Conservation (phyloP, 2,329 filamentous ascomycete species). For the Trichoderma simmonsii region DNA sequence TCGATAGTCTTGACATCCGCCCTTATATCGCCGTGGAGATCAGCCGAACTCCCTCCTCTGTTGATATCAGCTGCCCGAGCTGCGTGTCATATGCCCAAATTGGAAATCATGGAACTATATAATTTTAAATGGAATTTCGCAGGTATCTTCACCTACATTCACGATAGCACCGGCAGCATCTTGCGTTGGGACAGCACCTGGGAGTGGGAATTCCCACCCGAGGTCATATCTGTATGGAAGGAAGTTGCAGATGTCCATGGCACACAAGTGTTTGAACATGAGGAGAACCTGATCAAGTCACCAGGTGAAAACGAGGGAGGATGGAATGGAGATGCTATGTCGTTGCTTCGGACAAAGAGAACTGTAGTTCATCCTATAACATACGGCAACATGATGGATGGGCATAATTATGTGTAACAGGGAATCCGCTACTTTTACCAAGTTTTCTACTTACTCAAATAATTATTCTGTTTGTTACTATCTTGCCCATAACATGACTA, state of each 20-base stretch:
- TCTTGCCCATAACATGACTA: not conserved
- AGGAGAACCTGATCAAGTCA: not conserved
- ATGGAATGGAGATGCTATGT: not conserved
- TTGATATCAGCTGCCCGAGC: not conserved
- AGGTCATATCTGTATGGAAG: not conserved
- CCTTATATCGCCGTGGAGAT: not conserved
- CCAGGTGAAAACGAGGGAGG: no score
- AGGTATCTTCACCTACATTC: not conserved
- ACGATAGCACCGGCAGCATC: not conserved
- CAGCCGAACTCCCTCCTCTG: not conserved
- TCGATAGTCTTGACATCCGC: not conserved
- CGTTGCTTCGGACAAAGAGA: not conserved
- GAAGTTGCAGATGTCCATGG: not conserved
- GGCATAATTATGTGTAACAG: not conserved
- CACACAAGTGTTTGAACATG: not conserved
- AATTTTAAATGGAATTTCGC: not conserved
- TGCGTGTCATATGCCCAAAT: not conserved
- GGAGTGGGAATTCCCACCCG: not conserved
- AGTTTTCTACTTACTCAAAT: not conserved
- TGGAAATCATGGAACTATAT: not conserved
- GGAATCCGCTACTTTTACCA: not conserved
- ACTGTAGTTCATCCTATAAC: not conserved
- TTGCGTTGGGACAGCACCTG: not conserved
- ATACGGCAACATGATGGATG: slow-evolving; percentile 1
- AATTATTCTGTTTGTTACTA: not conserved